These are phyloP conservation scores for Zychaea mexicana DNA, from an alignment of 371 early-diverging fungal species.

Conservation along the genomic window DNA sequence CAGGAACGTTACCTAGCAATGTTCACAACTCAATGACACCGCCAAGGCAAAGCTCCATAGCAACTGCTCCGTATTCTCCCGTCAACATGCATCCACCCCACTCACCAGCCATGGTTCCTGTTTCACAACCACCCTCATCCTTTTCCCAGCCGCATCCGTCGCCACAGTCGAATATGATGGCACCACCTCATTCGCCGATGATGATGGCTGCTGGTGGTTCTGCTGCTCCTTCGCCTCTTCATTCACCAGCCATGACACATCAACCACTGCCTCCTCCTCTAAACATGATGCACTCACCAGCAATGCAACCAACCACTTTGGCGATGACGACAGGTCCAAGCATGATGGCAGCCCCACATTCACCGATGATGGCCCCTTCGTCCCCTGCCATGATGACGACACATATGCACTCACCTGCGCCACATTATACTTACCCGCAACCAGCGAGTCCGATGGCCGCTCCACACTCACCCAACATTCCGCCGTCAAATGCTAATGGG, in stretches of 20 bases:
- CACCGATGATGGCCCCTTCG: not conserved
- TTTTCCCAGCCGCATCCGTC: constrained; percentile 3
- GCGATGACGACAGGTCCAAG: not conserved
- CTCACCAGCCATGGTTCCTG: not conserved
- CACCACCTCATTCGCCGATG: constrained; percentile 10
- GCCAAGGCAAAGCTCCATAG: no score
- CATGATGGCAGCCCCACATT: no score
- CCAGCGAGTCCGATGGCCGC: not conserved
- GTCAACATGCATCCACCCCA: constrained; percentile 14
- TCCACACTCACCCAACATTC: not conserved
- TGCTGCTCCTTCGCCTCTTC: not conserved
- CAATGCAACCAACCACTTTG: constrained; percentile 7
- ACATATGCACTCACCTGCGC: not conserved
- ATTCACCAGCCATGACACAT: constrained; percentile 5
- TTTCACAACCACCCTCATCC: constrained; percentile 6
- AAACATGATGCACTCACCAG: not conserved
- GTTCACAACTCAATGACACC: constrained; percentile 10
- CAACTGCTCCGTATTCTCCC: constrained; percentile 14
- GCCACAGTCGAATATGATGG: constrained; percentile 8
- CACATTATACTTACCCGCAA: not conserved
- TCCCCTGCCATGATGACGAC: not conserved
- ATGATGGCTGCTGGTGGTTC: no score
- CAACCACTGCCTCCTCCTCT: constrained; percentile 4
- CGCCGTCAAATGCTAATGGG: not conserved
- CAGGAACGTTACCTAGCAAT: no score